Evolutionary conservation across 768 basidiomycete genomes (phyloP).

Genomic region (Boletus pseudo-olivaceus): DNA sequence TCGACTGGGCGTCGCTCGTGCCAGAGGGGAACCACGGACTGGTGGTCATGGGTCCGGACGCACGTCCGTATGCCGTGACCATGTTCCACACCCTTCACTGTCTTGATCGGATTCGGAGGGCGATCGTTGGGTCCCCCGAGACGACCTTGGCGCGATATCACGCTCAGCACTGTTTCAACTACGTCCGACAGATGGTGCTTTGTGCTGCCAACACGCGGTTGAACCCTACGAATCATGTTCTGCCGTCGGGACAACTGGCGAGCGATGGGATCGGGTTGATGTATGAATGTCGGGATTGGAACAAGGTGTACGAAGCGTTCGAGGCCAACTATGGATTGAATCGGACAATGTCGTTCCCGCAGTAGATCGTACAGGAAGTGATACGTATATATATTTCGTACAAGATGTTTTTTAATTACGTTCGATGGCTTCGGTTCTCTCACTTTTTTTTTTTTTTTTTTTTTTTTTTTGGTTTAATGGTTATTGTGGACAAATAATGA

Average conservation of each 20-base stretch:
- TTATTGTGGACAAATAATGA: neutral
- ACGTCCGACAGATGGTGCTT: constrained; percentile 36
- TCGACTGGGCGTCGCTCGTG: constrained; percentile 25
- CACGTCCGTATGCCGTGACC: constrained; percentile 32
- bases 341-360: constrained; percentile 11
- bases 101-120: constrained; percentile 34
- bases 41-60: constrained; percentile 11
- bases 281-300: constrained; percentile 24
- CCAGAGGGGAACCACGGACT: constrained; percentile 18
- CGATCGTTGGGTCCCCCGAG: constrained; percentile 9
- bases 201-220: constrained; percentile 35
- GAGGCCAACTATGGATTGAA: constrained; percentile 21
- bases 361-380: neutral
- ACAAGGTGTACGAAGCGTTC: constrained; percentile 19
- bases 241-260: constrained; percentile 8
- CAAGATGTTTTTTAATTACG: neutral
- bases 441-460: neutral
- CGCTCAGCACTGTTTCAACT: constrained; percentile 38
- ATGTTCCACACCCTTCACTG: constrained; percentile 43
- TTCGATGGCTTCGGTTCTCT: too few species aligned
- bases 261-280: constrained; percentile 21
- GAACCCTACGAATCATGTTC: constrained; percentile 20
- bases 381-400: neutral
- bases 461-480: neutral
- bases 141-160: constrained; percentile 5